A percentile compares a stretch with the other conserved stretches of the same genome.
These are phyloP conservation scores for Chloromonas sp. DNA, from an alignment of 163 green algal genomes.

Conservation along the genomic window DNA sequence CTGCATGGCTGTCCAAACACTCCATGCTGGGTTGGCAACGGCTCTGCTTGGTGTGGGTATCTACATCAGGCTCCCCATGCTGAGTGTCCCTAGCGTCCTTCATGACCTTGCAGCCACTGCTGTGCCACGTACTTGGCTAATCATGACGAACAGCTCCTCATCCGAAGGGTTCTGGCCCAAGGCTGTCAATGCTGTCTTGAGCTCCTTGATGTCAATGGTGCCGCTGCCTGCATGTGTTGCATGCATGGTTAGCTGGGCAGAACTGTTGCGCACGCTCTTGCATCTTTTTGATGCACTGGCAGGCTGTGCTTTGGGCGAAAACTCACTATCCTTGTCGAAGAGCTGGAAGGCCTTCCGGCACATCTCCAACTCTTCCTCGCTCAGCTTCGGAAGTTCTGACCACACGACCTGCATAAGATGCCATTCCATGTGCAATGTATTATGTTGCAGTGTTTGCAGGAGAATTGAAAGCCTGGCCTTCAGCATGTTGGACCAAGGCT, in stretches of 20 bases:
- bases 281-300: background rate
- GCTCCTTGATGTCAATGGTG: constrained; percentile 60
- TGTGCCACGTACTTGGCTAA: constrained; percentile 35
- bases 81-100: no score
- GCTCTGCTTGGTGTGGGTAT: no score
- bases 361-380: constrained; percentile 31
- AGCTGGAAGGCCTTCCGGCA: constrained; percentile 34
- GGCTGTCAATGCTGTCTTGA: constrained; percentile 40
- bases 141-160: constrained; percentile 62
- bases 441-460: background rate
- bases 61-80: no score
- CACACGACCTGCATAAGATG: background rate
- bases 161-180: constrained; percentile 51
- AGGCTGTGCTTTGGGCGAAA: background rate
- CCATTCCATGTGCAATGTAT: background rate
- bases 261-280: background rate
- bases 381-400: constrained; percentile 3
- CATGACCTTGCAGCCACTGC: no score
- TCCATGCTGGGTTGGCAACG: no score
- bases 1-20: no score
- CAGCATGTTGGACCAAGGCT: background rate
- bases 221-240: constrained; percentile 35
- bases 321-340: constrained; percentile 34
- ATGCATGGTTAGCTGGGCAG: background rate
- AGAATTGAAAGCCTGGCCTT: background rate